phyloP scores from a whole-genome alignment of 1,284 basidiomycete genomes.

The Termitomyces sp. region DNA sequence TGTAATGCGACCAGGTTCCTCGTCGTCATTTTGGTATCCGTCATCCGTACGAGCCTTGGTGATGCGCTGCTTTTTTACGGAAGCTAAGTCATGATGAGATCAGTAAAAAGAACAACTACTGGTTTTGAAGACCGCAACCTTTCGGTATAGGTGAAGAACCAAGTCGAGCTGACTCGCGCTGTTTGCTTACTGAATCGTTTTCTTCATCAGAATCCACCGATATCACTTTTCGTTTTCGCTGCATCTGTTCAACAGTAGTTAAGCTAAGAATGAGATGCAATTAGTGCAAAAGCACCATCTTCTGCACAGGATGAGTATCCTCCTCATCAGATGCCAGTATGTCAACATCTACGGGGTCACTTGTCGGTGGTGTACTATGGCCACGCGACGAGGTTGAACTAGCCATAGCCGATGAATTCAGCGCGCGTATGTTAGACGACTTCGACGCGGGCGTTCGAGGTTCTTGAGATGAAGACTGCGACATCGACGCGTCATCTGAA shows the following conservation, averaged over 20 bases:
- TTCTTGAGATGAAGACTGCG: conserved; percentile 25
- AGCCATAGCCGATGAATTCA: conserved; percentile 31
- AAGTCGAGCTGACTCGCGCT: conserved; percentile 19
- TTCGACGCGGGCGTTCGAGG: conserved; percentile 37
- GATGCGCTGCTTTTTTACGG: conserved; percentile 51
- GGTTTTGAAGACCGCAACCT: conserved; percentile 16
- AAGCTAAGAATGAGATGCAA: background rate
- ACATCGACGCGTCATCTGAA: conserved; percentile 21
- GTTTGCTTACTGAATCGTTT: conserved; percentile 27
- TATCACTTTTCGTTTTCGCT: conserved; percentile 65
- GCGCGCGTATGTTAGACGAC: conserved; percentile 20
- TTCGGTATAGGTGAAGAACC: conserved; percentile 28
- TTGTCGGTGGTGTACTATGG: conserved; percentile 67
- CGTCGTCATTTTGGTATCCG: conserved; percentile 44
- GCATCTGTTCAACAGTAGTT: conserved; percentile 18
- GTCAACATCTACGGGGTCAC: conserved; percentile 70
- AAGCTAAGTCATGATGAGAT: conserved; percentile 1
- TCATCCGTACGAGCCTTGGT: conserved; percentile 37
- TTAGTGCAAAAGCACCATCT: conserved; percentile 27
- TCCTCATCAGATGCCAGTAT: conserved; percentile 54
- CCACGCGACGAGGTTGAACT: conserved; percentile 45
- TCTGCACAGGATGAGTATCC: conserved; percentile 29
- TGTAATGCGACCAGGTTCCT: conserved; percentile 32
- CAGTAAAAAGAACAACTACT: background rate
- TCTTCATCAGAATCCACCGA: conserved; percentile 68